phyloP scores from a whole-genome alignment of 2,329 filamentous ascomycete genomes.

The Fusarium sp. region DNA sequence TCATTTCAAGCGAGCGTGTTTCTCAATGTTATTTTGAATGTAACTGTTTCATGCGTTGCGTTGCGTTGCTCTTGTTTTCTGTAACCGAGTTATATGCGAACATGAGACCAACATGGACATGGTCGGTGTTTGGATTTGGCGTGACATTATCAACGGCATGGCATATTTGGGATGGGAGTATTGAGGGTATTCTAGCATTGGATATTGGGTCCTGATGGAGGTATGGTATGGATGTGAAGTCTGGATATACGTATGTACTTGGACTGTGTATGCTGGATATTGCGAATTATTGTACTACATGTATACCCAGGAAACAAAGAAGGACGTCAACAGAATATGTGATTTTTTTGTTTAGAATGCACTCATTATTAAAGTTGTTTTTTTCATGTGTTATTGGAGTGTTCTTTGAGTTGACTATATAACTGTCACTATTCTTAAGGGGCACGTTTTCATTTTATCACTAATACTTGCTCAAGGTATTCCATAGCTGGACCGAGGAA shows the following conservation, averaged over 20 bases:
- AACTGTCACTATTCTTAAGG: no score
- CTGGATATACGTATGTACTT: slow-evolving; percentile 12
- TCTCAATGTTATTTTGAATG: slow-evolving; percentile 34
- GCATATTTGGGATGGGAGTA: slow-evolving; percentile 31
- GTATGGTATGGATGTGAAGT: neutral
- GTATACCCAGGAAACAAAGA: slow-evolving; percentile 31
- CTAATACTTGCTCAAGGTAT: no score
- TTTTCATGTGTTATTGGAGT: neutral
- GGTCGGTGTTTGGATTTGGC: slow-evolving; percentile 20
- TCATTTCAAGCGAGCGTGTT: slow-evolving; percentile 47
- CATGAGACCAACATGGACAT: slow-evolving; percentile 12
- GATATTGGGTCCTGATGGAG: slow-evolving; percentile 10
- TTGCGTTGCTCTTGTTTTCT: slow-evolving; percentile 8
- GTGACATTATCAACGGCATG: slow-evolving; percentile 26
- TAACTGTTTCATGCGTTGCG: slow-evolving; percentile 10
- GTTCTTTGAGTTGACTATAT: neutral
- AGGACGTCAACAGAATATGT: neutral
- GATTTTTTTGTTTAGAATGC: slow-evolving; percentile 20
- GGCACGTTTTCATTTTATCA: no score
- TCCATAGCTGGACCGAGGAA: no score
- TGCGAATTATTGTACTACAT: slow-evolving; percentile 27
- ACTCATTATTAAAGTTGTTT: neutral
- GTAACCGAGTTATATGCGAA: slow-evolving; percentile 30
- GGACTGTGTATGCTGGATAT: slow-evolving; percentile 7
- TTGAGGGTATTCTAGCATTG: slow-evolving; percentile 22